Conservation (phyloP, 108 stramenopile genomes). For the Schizochytrium sp. region DNA sequence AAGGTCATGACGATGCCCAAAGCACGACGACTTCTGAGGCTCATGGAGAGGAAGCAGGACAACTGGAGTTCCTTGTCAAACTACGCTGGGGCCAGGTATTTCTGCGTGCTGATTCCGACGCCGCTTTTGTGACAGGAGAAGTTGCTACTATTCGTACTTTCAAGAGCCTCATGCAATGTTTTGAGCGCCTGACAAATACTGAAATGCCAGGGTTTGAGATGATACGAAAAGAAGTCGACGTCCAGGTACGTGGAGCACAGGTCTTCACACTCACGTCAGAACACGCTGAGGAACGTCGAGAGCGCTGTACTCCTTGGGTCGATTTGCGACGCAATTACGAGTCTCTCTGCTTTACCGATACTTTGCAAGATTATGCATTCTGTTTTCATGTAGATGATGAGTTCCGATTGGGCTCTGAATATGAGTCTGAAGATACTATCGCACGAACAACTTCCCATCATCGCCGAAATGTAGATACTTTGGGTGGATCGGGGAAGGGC, state of each 20-base stretch:
- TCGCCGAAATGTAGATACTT: not conserved
- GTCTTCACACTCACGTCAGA: conserved; percentile 5
- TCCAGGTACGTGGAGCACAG: conserved; percentile 39
- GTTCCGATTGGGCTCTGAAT: not conserved
- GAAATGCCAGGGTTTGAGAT: conserved; percentile 56
- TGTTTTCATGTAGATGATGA: not conserved
- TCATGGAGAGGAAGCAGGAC: not conserved
- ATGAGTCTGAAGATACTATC: not conserved
- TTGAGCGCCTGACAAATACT: not conserved
- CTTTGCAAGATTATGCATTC: conserved; percentile 22
- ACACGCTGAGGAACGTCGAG: not conserved
- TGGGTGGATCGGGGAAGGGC: not conserved
- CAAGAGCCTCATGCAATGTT: conserved; percentile 43
- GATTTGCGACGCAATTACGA: not conserved
- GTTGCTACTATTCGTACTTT: conserved; percentile 3
- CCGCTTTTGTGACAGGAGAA: conserved; percentile 49
- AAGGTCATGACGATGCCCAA: not conserved
- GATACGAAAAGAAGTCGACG: conserved; percentile 32
- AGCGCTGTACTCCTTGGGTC: conserved; percentile 16
- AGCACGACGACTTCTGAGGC: not conserved
- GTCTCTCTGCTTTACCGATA: conserved; percentile 28
- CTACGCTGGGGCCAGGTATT: conserved; percentile 39
- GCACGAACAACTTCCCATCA: not conserved
- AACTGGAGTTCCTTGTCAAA: conserved; percentile 7
- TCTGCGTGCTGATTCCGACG: not conserved